Evolutionary conservation across 2,329 filamentous ascomycete genomes (phyloP), one percentile per base, ranked within the genome.

Genomic region (Neonectria neomacrospora): DNA sequence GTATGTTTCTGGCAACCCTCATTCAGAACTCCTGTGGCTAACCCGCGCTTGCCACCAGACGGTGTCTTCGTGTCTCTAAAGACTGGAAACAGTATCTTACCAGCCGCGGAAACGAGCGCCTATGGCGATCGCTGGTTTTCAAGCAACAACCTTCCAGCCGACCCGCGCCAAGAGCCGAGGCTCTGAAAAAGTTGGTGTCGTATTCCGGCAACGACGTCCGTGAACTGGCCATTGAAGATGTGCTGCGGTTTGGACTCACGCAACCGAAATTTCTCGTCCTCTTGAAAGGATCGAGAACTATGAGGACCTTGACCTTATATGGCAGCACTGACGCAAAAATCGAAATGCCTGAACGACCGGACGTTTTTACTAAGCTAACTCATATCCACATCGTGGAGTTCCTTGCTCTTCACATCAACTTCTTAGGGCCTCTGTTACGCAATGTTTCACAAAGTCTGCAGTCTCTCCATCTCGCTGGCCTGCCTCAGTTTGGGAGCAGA

Each of bases 91-190:
- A 54, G 12, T 71, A 70, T n/a, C 67, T 80, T 11, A 71, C 68
- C 9, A 69, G 71, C n/a, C 68, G 60, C 16, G 73, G 72, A 20
- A 75, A 75, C 53, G 66, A 69, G 34, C 65, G 65, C 6, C 63
- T 79, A 5, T 80, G 78, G 78, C 72, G 71, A 37, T 58, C 63
- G n/a, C 66, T 79, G 54, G 44, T 69, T 7, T 79, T 79, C 45
- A 67, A 64, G 2, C 69, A 64, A 30, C 66, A 68, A 32, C 61
- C 66, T 14, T 44, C 62, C 3, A 60, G 68, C 7, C 63, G 69
- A 41, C 66, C 67, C 32, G 69, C 72, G 20, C 74, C 74, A 11
- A 67, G 67, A 8, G 63, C 65, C 4, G 66, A 67, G 2, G 66
- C 66, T 20, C 53, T 79, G 6, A 72, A 57, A 54, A 76, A 74